Base-by-base conservation (phyloP, 2,329 filamentous ascomycete species). In the Blastomyces percursus region DNA sequence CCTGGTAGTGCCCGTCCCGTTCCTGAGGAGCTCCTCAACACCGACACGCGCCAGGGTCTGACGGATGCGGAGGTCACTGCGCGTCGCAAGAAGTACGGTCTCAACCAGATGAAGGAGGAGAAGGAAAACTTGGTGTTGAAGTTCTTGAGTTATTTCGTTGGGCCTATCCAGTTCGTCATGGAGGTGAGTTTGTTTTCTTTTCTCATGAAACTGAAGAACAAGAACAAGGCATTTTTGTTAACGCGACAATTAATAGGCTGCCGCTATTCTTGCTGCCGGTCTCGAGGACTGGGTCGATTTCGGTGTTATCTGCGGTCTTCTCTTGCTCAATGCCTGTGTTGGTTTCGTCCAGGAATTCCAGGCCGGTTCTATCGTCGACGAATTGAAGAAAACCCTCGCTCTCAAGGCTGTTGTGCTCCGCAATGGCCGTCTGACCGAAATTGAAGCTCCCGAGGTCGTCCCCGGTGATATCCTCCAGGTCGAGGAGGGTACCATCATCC, bases 101-200 rank as follows among this genome's bases (percentile, higher is more conserved):
- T 89, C 72, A 96, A 96, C 75, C 86, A 90, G 75, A 91, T 96
- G 89, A 91, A 89, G 78, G 90, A 95, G 78, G 89, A 93, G 80
- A 91, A 91, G 78, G 88, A 91, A 77, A 95, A 92, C 72, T 71
- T 91, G 63, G 77, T 92, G 65, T 82, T 94, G 71, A 94, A 95
- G 81, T 95, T 96, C 77, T 71, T 85, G 27, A 81, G 83, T 70
- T 94, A 89, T 80, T 95, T 95, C 75, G 80, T 94, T 62, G 91
- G 91, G 68, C 91, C 91, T 30, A 93, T 96, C 68, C 91, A 95
- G 75, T 93, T 93, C 77, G 91, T 96, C 74, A 96, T 96, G 91
- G 89, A 93, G 86, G 88, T 87, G 75, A 60, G 27, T 57, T 50
- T 4, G 2, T 30, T 30, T 30, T 30, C 27, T 30, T 30, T 30